phyloP scores from a whole-genome alignment of 441 rosid genomes.

The Euphorbia schlechtendalii region DNA sequence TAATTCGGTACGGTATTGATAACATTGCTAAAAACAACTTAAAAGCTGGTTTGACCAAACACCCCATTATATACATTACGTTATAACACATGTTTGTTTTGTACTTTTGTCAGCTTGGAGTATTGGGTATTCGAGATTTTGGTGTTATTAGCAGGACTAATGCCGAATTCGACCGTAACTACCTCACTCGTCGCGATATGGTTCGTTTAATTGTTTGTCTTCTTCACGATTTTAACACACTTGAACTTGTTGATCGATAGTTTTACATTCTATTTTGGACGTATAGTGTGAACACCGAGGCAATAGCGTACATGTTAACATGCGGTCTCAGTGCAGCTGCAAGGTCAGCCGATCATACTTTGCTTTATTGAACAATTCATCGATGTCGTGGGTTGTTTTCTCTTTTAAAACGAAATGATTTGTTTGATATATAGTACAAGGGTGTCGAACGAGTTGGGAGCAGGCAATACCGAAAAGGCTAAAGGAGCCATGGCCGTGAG shows the following conservation, averaged over 20 bases:
- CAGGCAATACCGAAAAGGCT: slow-evolving; percentile 42
- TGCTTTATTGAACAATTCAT: background rate
- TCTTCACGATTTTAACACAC: background rate
- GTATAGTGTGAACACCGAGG: slow-evolving; percentile 50
- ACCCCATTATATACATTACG: too few species aligned
- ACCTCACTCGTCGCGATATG: slow-evolving; percentile 73
- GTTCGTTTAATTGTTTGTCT: slow-evolving; percentile 27
- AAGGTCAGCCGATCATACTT: slow-evolving; percentile 31
- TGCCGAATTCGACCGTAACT: slow-evolving; percentile 48
- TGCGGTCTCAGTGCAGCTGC: slow-evolving; percentile 65
- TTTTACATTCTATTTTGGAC: background rate
- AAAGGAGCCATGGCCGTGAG: slow-evolving; percentile 56
- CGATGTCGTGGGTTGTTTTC: background rate
- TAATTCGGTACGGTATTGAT: too few species aligned
- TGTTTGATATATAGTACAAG: slow-evolving; percentile 63
- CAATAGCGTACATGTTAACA: slow-evolving; percentile 48
- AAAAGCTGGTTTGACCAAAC: too few species aligned
- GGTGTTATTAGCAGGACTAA: slow-evolving; percentile 62
- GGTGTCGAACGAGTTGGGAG: slow-evolving; percentile 78
- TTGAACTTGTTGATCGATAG: background rate
- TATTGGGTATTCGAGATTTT: slow-evolving; percentile 71
- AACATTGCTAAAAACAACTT: too few species aligned
- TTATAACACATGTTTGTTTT: too few species aligned
- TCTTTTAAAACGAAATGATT: too few species aligned
- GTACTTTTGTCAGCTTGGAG: slow-evolving; percentile 44